These are phyloP conservation scores for Bryoerythrophyllum caledonicum DNA, from an alignment of 225 moss, liverwort and hornwort genomes.

Conservation along the genomic window DNA sequence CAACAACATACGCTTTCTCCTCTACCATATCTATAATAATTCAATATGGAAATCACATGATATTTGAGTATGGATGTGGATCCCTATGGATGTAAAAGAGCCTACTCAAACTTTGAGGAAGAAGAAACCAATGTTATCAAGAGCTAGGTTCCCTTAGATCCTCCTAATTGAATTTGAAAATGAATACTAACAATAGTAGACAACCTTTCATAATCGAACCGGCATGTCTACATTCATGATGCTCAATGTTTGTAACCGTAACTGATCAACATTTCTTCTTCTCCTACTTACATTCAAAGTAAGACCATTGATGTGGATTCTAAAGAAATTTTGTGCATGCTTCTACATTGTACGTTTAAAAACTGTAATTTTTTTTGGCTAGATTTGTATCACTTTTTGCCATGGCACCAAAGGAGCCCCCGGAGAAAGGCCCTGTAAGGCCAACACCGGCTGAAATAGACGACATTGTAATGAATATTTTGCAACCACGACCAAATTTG, in stretches of 20 bases:
- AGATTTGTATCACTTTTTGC: neutral
- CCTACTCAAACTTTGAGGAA: neutral
- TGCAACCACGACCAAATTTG: constrained; percentile 51
- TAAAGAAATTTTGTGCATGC: neutral
- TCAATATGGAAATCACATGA: neutral
- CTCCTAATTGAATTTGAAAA: neutral
- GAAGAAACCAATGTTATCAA: neutral
- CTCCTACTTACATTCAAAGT: neutral
- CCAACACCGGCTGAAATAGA: constrained; percentile 39
- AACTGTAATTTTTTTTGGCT: neutral
- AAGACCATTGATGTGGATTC: neutral
- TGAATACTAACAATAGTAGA: neutral
- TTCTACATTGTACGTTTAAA: neutral
- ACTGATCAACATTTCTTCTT: neutral
- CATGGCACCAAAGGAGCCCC: constrained; percentile 16
- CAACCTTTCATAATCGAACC: constrained; percentile 14
- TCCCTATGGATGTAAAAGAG: neutral
- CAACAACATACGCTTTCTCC: neutral
- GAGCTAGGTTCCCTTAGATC: neutral
- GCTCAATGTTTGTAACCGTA: neutral
- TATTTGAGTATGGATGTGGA: neutral
- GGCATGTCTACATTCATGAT: neutral
- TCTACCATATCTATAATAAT: neutral
- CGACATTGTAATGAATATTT: constrained; percentile 26
- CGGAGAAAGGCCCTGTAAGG: neutral